These are phyloP conservation scores for Podospora conica DNA, from an alignment of 495 filamentous ascomycete genomes.

Conservation along the genomic window DNA sequence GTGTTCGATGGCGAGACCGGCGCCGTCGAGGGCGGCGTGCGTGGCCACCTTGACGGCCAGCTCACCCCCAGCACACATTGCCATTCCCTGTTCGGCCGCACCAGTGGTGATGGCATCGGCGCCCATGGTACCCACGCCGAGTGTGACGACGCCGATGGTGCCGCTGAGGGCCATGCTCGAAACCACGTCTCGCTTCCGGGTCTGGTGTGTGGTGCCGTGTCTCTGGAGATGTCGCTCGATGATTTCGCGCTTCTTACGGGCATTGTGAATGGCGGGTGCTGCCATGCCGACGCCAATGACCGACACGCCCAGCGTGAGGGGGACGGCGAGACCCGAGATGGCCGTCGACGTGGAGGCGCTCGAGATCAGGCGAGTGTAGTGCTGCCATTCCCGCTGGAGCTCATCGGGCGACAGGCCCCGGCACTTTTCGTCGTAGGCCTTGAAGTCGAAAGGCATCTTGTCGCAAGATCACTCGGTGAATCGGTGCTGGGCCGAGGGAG, in stretches of 20 bases:
- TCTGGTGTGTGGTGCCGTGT: constrained; percentile 22
- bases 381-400: constrained; percentile 28
- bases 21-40: constrained; percentile 23
- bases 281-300: constrained; percentile 25
- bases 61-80: constrained; percentile 13
- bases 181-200: constrained; percentile 25
- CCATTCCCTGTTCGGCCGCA: constrained; percentile 22
- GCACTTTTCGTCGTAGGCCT: constrained; percentile 25
- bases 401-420: constrained; percentile 19
- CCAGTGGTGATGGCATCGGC: constrained; percentile 19
- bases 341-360: constrained; percentile 28
- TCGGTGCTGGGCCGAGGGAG: too few species aligned
- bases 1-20: constrained; percentile 23
- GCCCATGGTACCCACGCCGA: constrained; percentile 23
- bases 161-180: constrained; percentile 25
- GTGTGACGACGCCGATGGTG: constrained; percentile 20
- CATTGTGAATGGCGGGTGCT: constrained; percentile 29
- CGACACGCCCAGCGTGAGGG: constrained; percentile 25
- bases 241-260: constrained; percentile 30
- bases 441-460: constrained; percentile 29
- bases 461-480: not conserved
- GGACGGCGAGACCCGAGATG: constrained; percentile 22
- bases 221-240: constrained; percentile 25
- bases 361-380: constrained; percentile 27
- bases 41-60: constrained; percentile 19